Conservation (phyloP, 768 basidiomycete genomes). For the Tricholoma sp. region DNA sequence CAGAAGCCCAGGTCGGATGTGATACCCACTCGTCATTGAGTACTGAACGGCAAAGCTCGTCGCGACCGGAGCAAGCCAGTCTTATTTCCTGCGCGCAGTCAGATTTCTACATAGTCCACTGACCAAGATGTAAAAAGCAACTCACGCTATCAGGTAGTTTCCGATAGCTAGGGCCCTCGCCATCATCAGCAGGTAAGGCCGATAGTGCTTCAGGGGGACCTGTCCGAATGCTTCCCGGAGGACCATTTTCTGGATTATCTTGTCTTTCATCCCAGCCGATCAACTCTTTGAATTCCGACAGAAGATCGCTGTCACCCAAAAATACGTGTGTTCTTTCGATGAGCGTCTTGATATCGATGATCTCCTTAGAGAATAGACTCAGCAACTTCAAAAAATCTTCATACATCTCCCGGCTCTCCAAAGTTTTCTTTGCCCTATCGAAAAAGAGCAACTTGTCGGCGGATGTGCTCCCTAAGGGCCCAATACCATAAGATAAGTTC, state of each 20-base stretch:
- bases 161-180: slow-evolving; percentile 92
- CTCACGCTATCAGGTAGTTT: slow-evolving; percentile 83
- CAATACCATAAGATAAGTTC: slow-evolving; percentile 21
- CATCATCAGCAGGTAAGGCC: slow-evolving; percentile 76
- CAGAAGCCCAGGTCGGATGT: slow-evolving; percentile 97
- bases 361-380: slow-evolving; percentile 85
- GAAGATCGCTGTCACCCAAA: slow-evolving; percentile 75
- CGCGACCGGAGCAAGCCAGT: slow-evolving; percentile 90
- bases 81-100: slow-evolving; percentile 63
- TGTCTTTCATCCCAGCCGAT: slow-evolving; percentile 73
- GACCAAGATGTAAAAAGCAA: slow-evolving; percentile 13
- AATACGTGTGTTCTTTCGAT: slow-evolving; percentile 78
- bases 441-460: slow-evolving; percentile 89
- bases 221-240: slow-evolving; percentile 73
- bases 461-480: slow-evolving; percentile 31
- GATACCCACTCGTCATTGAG: slow-evolving; percentile 98
- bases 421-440: slow-evolving; percentile 80
- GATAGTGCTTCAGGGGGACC: slow-evolving; percentile 73
- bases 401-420: slow-evolving; percentile 73
- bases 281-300: slow-evolving; percentile 80
- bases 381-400: slow-evolving; percentile 95
- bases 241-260: slow-evolving; percentile 59
- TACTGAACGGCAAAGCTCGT: slow-evolving; percentile 91
- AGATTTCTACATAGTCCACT: slow-evolving; percentile 4
- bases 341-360: slow-evolving; percentile 82